Evolutionary conservation across 441 rosid genomes (phyloP).

Genomic region (Capsella rubella): DNA sequence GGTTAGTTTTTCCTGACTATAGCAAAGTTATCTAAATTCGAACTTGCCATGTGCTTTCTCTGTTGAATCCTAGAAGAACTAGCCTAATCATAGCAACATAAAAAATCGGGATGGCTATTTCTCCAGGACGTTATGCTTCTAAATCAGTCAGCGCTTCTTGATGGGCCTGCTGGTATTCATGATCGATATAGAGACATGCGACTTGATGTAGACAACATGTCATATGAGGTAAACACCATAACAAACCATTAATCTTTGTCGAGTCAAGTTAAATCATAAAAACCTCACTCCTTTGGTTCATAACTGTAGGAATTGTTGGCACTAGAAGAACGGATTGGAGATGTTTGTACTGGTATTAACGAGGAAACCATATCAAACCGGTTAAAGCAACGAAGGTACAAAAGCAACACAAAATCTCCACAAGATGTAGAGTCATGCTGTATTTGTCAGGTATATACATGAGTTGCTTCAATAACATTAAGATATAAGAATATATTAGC

Average conservation of each 20-base stretch:
- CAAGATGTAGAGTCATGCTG: conserved; percentile 85
- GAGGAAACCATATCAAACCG: conserved; percentile 66
- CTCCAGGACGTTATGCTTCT: conserved; percentile 85
- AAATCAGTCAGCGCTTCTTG: conserved; percentile 72
- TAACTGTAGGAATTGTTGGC: conserved; percentile 78
- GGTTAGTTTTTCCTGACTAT: conserved; percentile 50
- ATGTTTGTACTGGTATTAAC: conserved; percentile 87
- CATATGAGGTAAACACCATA: conserved; percentile 73
- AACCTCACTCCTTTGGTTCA: conserved; percentile 1
- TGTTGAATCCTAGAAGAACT: conserved; percentile 15
- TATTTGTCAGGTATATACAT: conserved; percentile 68
- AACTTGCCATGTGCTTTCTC: conserved; percentile 16
- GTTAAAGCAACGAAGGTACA: conserved; percentile 59
- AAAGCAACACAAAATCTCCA: conserved; percentile 35
- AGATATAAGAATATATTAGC: not conserved
- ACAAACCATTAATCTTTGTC: not conserved
- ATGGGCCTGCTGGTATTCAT: conserved; percentile 68
- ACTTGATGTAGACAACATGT: conserved; percentile 97
- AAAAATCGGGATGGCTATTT: conserved; percentile 11
- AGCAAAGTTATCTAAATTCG: not conserved
- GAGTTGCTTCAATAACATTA: not conserved
- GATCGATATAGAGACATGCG: conserved; percentile 98
- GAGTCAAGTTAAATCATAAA: not conserved
- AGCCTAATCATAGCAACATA: not conserved
- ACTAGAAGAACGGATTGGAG: conserved; percentile 92